These are phyloP conservation scores for Chlorella vulgaris DNA, from an alignment of 139 green algal genomes.

Conservation along the genomic window DNA sequence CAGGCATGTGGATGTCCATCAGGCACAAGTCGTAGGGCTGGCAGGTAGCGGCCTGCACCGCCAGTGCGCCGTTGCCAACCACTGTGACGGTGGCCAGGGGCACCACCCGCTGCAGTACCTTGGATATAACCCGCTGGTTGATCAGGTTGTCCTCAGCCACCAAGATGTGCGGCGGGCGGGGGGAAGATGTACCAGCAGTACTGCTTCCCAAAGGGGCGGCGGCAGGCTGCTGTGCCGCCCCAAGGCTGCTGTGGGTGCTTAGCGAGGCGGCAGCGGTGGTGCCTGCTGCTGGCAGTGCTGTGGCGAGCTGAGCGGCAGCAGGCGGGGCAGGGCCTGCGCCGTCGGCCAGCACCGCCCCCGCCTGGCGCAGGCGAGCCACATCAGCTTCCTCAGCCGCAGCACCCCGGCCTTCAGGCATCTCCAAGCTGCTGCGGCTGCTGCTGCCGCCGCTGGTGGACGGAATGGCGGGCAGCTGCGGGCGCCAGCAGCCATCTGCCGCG, in stretches of 20 bases:
- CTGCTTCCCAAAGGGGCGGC: not conserved
- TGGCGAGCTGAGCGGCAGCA: not conserved
- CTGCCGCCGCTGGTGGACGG: constrained; percentile 1
- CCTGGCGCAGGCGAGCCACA: not conserved
- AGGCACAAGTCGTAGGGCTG: constrained; percentile 79
- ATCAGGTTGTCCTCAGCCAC: constrained; percentile 81
- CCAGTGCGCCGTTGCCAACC: constrained; percentile 65
- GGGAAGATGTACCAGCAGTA: not conserved
- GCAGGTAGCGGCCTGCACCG: constrained; percentile 33
- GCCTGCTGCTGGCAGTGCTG: not conserved
- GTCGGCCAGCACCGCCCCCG: not conserved
- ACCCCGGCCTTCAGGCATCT: not conserved
- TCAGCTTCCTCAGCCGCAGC: not conserved
- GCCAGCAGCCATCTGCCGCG: not conserved
- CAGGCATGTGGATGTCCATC: constrained; percentile 82
- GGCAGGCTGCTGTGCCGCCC: not conserved
- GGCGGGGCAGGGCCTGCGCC: not conserved
- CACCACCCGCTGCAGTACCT: constrained; percentile 62
- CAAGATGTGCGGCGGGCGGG: constrained; percentile 53
- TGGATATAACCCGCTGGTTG: constrained; percentile 66
- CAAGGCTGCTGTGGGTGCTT: not conserved
- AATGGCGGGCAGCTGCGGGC: constrained; percentile 13
- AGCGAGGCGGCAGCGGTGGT: not conserved
- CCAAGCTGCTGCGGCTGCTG: constrained; percentile 19
- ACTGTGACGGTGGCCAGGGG: constrained; percentile 52